Evolutionary conservation across 768 basidiomycete genomes (phyloP).

Genomic region (Mycena crocata): DNA sequence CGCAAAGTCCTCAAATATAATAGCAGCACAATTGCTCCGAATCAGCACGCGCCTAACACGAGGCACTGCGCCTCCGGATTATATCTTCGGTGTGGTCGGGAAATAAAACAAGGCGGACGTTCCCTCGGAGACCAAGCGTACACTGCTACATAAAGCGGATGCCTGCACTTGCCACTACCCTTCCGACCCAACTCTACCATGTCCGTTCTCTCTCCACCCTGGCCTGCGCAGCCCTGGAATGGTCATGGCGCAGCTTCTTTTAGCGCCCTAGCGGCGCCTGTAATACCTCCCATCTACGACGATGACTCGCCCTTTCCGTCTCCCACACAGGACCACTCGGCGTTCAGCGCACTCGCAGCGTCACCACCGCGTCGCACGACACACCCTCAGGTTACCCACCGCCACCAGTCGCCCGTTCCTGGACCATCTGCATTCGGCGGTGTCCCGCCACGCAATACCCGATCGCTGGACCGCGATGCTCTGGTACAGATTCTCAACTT

Average conservation of each 20-base stretch:
- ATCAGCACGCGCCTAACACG: constrained; percentile 29
- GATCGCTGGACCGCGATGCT: constrained; percentile 53
- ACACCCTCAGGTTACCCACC: constrained; percentile 6
- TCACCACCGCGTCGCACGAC: constrained; percentile 4
- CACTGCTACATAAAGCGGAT: constrained; percentile 20
- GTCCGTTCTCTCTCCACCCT: constrained; percentile 29
- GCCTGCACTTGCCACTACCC: not conserved
- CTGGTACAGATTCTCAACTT: constrained; percentile 60
- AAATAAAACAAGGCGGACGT: constrained; percentile 2
- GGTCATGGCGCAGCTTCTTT: constrained; percentile 23
- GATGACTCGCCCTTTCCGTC: constrained; percentile 22
- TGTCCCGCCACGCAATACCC: constrained; percentile 49
- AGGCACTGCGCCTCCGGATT: constrained; percentile 25
- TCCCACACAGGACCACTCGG: constrained; percentile 12
- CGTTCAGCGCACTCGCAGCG: constrained; percentile 17
- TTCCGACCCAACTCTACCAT: constrained; percentile 14
- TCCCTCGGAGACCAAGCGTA: constrained; percentile 13
- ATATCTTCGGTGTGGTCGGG: constrained; percentile 18
- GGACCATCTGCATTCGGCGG: constrained; percentile 18
- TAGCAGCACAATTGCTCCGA: not conserved
- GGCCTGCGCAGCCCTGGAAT: constrained; percentile 27
- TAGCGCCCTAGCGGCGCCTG: constrained; percentile 31
- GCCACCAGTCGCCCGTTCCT: constrained; percentile 5
- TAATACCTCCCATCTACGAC: constrained; percentile 22
- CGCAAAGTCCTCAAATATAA: not conserved